Evolutionary conservation across 176 grass and related monocot species (phyloP), one percentile per base, ranked within the genome.

Genomic region (Aegilops longissima): DNA sequence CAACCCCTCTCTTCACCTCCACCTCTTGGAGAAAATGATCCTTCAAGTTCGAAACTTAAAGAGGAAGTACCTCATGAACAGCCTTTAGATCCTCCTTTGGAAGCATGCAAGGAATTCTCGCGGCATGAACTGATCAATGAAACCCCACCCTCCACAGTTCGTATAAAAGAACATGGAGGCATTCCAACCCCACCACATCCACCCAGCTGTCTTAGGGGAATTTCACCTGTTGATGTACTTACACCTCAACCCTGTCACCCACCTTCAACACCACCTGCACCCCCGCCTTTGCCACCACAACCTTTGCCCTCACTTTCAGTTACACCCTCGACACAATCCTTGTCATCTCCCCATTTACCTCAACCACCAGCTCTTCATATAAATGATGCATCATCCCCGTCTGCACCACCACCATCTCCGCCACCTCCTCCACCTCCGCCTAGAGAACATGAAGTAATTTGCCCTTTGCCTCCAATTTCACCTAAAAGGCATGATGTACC

Each of bases 161-260:
- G 64, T 66, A 61, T 34, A 64, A 51, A 84, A 85, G 86, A 82
- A 25, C 40, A 82, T 35, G 39, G 64, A 92, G 56, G 17, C 61
- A 47, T 86, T 87, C 38, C 90, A 87, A 84, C 69, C 49, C 85
- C 86, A 80, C 59, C 70, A 14, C 59, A 65, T 18, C 62, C 84
- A 54, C 73, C 74, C 11, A 44, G 61, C 21, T 38, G 72, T 72
- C 31, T 70, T 45, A 14, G 4, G 12, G 61, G 38, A 73, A 76
- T 61, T 75, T 76, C 38, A 65, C 58, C 23, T 12, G 54, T 65
- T 42, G 14, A 58, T 61, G 33, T 33, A 24, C 35, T 21, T 79
- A 3, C 69, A 5, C 17, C 54, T 52, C 44, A 30, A 64, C 31
- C 63, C 62, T 2, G 16, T 33, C 36, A 12, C 58, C 3, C 40